These are phyloP conservation scores for Heliamphora pulchella DNA, from an alignment of 179 eudicot species.

Conservation along the genomic window DNA sequence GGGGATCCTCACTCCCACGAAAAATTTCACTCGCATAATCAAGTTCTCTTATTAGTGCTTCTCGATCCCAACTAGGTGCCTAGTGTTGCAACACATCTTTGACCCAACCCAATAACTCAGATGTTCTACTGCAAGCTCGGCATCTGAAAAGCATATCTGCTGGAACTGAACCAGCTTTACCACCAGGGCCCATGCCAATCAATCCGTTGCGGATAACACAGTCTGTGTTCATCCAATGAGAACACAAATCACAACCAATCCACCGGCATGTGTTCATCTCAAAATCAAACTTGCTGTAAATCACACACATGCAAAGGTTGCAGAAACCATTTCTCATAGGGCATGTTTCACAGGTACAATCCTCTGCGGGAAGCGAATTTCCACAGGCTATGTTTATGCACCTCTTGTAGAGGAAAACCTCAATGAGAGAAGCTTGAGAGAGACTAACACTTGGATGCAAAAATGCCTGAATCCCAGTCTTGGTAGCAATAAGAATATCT, in stretches of 20 bases:
- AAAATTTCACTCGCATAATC: constrained; percentile 83
- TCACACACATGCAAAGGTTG: constrained; percentile 91
- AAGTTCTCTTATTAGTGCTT: constrained; percentile 69
- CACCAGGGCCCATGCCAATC: constrained; percentile 72
- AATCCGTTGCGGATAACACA: constrained; percentile 90
- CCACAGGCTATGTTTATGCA: constrained; percentile 93
- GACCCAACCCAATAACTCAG: constrained; percentile 93
- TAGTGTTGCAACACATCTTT: constrained; percentile 92
- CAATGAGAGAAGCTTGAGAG: constrained; percentile 72
- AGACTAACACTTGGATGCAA: constrained; percentile 82
- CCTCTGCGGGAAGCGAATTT: constrained; percentile 78
- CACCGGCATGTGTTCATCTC: constrained; percentile 96
- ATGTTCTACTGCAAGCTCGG: constrained; percentile 77
- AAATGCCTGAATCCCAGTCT: constrained; percentile 92
- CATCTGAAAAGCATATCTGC: constrained; percentile 90
- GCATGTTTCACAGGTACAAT: constrained; percentile 77
- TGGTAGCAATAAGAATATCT: constrained; percentile 78
- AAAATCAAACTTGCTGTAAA: constrained; percentile 87
- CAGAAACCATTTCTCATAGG: constrained; percentile 76
- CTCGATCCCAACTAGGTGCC: constrained; percentile 81
- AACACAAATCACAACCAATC: constrained; percentile 91
- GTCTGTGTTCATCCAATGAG: constrained; percentile 95
- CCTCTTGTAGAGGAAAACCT: constrained; percentile 73
- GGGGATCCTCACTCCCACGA: constrained; percentile 86
- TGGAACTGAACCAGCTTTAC: constrained; percentile 47